Conservation (phyloP, 1,139 yeast species). For the Taiozyma sp. region DNA sequence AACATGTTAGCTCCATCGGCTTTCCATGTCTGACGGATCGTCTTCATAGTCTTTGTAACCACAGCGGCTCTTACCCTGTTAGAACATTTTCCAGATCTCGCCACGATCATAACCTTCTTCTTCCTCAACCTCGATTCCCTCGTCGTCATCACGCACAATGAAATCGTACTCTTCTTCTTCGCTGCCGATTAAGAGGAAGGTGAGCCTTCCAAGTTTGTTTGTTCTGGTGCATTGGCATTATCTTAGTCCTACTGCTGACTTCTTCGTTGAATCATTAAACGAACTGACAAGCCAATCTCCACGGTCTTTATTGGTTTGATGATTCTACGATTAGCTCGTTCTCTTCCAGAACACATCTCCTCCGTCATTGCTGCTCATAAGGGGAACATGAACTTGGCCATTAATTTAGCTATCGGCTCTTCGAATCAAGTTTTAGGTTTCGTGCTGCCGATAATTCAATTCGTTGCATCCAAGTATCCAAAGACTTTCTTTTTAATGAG, state of each 20-base stretch:
- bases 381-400: slow-evolving; percentile 19
- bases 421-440: slow-evolving; percentile 21
- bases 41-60: slow-evolving; percentile 44
- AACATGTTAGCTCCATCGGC: slow-evolving; percentile 87
- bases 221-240: slow-evolving; percentile 20
- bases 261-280: slow-evolving; percentile 41
- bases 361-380: slow-evolving; percentile 18
- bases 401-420: slow-evolving; percentile 18
- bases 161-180: slow-evolving; percentile 37
- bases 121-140: slow-evolving; percentile 26
- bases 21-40: slow-evolving; percentile 78
- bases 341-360: slow-evolving; percentile 21
- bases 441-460: slow-evolving; percentile 21
- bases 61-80: slow-evolving; percentile 54
- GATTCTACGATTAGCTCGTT: slow-evolving; percentile 21
- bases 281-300: slow-evolving; percentile 24
- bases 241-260: slow-evolving; percentile 31
- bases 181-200: slow-evolving; percentile 4
- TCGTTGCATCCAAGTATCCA: slow-evolving; percentile 19
- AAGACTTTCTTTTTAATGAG: slow-evolving; percentile 16
- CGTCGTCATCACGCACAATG: slow-evolving; percentile 57
- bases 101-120: slow-evolving; percentile 60
- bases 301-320: slow-evolving; percentile 21
- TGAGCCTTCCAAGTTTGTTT: slow-evolving; percentile 17
- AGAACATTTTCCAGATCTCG: slow-evolving; percentile 83